Conservation (phyloP, 1,284 basidiomycete species). For the Hemileccinum hortonii region DNA sequence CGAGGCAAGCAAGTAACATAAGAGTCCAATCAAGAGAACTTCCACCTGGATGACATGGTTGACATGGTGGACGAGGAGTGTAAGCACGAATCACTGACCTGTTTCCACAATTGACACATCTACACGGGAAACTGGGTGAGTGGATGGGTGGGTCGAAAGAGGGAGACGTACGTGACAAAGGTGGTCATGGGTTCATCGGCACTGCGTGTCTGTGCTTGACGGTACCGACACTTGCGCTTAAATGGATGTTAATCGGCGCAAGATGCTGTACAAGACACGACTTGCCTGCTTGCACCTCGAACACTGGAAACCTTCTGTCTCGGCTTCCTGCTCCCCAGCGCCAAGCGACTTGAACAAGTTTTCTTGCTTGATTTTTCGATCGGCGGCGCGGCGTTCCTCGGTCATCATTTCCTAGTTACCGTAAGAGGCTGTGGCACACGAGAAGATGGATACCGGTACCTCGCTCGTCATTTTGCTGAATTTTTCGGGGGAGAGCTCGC, state of each 20-base stretch:
- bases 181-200: constrained; percentile 97
- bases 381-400: constrained; percentile 83
- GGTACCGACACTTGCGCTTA: constrained; percentile 86
- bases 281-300: constrained; percentile 82
- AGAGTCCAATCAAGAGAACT: constrained; percentile 54
- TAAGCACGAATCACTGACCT: constrained; percentile 37
- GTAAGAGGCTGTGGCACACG: not conserved
- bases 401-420: constrained; percentile 86
- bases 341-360: constrained; percentile 93
- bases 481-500: constrained; percentile 68
- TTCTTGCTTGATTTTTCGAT: constrained; percentile 80
- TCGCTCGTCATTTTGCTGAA: constrained; percentile 83
- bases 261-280: not conserved
- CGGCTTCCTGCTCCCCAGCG: constrained; percentile 87
- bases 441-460: constrained; percentile 40
- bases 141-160: not conserved
- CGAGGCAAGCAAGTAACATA: not conserved
- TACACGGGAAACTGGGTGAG: constrained; percentile 19
- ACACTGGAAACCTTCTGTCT: constrained; percentile 99
- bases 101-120: constrained; percentile 61
- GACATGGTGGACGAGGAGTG: constrained; percentile 1
- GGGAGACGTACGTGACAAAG: constrained; percentile 56
- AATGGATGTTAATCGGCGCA: constrained; percentile 9
- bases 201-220: constrained; percentile 91
- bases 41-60: constrained; percentile 47